Base-by-base conservation (phyloP, 805 yeast genomes). In the Saccharomycopsis capsularis region DNA sequence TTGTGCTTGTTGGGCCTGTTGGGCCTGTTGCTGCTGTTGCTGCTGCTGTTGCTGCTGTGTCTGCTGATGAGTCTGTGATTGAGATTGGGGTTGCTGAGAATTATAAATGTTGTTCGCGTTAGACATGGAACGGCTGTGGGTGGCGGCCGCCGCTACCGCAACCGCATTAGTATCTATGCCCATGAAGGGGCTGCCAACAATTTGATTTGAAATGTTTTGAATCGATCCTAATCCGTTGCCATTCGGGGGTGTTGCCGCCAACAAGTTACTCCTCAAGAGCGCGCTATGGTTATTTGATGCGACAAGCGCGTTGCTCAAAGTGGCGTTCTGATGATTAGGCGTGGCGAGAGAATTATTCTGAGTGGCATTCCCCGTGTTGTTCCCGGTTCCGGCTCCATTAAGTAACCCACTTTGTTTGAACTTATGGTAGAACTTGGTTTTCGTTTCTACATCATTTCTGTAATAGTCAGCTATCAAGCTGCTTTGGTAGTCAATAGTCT, bases 401-500 rank as follows among this genome's bases (percentile, higher is more conserved):
- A 16, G 7, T 5, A 24, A 9, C 9, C 42, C 42, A 21, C 16
- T 36, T n/a, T 19, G 21, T 13, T 34, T 24, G 34, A 23, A 16
- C 32, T 18, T 19, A n/a, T 23, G 42, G 21, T 21, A 44, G 23
- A 19, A 39, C 18, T 24, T 15, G n/a, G 30, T 30, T 15, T 44
- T 34, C 4, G 42, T 22, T 24, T 44, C 47, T n/a, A 36, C 13
- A 13, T 16, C 42, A 15, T n/a, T 22, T 29, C 40, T 47, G 46
- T 41, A 47, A 22, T 47, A 47, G 22, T 47, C 46, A n/a, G 40
- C 25, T 16, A 47, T 16, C 16, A 47, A 27, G 15, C 29, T 41
- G 30, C 41, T 47, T 19, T 47, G 50, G 32, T 34, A 40, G 6
- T 36, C 49, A 18, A 46, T 24, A n/a, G 49, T 35, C 39, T 39